Percentiles rank a stretch among this genome's conserved stretches.
phyloP scores from a whole-genome alignment of 208 protist genomes.

The Porcisia hertigi region DNA sequence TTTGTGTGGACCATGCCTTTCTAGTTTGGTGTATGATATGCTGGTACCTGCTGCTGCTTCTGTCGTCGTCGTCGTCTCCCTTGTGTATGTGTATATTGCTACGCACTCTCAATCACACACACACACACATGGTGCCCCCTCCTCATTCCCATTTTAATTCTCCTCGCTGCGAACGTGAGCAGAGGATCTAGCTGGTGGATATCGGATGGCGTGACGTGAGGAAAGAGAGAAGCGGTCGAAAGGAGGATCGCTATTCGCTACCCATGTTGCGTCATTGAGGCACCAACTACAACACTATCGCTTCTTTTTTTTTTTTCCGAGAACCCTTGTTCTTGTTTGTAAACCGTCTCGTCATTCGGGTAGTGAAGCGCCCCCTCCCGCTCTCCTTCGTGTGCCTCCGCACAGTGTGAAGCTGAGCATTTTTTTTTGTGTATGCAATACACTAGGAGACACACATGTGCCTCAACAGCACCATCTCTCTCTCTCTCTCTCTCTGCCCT shows the following conservation, averaged over 20 bases:
- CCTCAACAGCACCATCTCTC: too few relatives aligned
- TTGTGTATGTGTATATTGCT: too few relatives aligned
- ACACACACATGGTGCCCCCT: neutral
- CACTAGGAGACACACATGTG: too few relatives aligned
- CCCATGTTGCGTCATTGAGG: neutral
- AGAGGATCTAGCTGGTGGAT: neutral
- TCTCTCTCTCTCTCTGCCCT: neutral
- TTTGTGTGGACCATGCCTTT: too few relatives aligned
- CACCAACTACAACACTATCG: neutral
- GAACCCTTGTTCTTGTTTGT: conserved; percentile 1
- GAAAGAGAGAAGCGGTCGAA: neutral
- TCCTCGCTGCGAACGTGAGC: neutral
- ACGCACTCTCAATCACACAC: neutral
- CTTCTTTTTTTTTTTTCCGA: conserved; percentile 2
- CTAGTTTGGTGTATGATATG: too few relatives aligned
- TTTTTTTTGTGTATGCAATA: too few relatives aligned
- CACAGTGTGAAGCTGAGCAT: too few relatives aligned
- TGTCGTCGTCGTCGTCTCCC: too few relatives aligned
- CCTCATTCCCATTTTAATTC: neutral
- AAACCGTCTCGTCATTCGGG: neutral
- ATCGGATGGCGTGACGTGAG: neutral
- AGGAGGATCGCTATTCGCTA: neutral
- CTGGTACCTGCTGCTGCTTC: too few relatives aligned
- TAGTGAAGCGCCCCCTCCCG: neutral
- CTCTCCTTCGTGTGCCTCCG: too few relatives aligned